Evolutionary conservation across 1,139 yeast species (phyloP).

Genomic region (Geotrichum fermentans): DNA sequence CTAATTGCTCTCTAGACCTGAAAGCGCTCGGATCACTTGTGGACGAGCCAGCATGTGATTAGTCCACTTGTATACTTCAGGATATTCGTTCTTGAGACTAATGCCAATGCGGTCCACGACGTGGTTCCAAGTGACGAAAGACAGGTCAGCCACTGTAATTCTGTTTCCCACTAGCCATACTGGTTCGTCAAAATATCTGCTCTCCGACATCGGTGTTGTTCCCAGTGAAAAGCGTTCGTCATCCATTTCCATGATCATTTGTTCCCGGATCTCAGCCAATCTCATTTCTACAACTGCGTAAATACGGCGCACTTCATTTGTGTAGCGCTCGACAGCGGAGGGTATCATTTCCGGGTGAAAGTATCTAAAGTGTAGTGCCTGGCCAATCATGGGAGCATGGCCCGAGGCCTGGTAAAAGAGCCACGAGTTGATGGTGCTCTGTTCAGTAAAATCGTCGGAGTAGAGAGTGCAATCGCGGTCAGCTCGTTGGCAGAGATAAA

Average conservation of each 20-base stretch:
- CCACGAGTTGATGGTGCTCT: slow-evolving; percentile 86
- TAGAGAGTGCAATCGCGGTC: slow-evolving; percentile 58
- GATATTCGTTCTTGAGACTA: slow-evolving; percentile 63
- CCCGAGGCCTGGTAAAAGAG: slow-evolving; percentile 92
- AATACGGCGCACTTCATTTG: slow-evolving; percentile 89
- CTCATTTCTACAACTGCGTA: slow-evolving; percentile 95
- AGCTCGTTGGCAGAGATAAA: slow-evolving; percentile 70
- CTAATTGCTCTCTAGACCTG: slow-evolving; percentile 30
- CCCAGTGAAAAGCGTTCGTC: slow-evolving; percentile 85
- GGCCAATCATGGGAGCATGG: slow-evolving; percentile 98
- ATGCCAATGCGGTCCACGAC: slow-evolving; percentile 91
- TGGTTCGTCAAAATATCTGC: slow-evolving; percentile 85
- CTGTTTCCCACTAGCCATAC: slow-evolving; percentile 93
- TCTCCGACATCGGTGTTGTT: slow-evolving; percentile 78
- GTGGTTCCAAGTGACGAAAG: slow-evolving; percentile 95
- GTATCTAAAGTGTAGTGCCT: slow-evolving; percentile 87
- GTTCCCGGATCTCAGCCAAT: slow-evolving; percentile 86
- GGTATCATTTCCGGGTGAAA: slow-evolving; percentile 86
- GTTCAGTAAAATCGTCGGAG: slow-evolving; percentile 75
- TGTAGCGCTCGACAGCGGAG: slow-evolving; percentile 84
- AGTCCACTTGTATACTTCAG: slow-evolving; percentile 96
- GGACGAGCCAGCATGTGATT: slow-evolving; percentile 37
- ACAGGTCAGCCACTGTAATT: slow-evolving; percentile 77
- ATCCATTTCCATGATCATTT: slow-evolving; percentile 83
- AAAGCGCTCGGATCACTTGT: slow-evolving; percentile 36